These are phyloP conservation scores for Leucoagaricus sp. DNA, from an alignment of 1,284 basidiomycete genomes.

Conservation along the genomic window DNA sequence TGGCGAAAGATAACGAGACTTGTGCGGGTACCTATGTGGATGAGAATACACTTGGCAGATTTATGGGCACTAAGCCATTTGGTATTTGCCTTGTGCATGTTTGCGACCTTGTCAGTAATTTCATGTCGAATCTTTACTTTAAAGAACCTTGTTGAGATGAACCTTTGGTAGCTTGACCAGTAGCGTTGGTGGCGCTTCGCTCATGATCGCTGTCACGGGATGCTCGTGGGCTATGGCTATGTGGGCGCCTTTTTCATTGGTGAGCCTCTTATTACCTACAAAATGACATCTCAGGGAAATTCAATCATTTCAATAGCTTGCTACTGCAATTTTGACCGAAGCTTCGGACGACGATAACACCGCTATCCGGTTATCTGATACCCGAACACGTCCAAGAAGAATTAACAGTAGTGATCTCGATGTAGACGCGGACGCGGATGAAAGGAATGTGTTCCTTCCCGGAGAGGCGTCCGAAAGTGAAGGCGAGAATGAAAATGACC, in stretches of 20 bases:
- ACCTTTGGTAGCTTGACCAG: conserved; percentile 53
- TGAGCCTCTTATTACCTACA: conserved; percentile 42
- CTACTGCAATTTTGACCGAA: conserved; percentile 69
- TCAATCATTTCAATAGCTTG: conserved; percentile 46
- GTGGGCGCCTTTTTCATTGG: conserved; percentile 81
- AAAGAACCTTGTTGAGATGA: conserved; percentile 4
- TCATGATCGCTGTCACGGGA: conserved; percentile 68
- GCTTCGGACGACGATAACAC: conserved; percentile 41
- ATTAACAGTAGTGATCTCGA: conserved; percentile 15
- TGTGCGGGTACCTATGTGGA: conserved; percentile 33
- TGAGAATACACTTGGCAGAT: conserved; percentile 61
- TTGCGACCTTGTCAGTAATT: conserved; percentile 67
- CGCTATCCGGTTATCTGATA: conserved; percentile 56
- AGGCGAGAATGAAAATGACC: conserved; percentile 32
- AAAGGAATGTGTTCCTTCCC: conserved; percentile 37
- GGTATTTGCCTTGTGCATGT: conserved; percentile 72
- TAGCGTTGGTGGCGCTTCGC: conserved; percentile 61
- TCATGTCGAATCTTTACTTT: background rate
- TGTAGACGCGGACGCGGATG: conserved; percentile 23
- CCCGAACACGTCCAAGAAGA: conserved; percentile 31
- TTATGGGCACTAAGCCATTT: conserved; percentile 79
- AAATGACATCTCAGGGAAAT: background rate
- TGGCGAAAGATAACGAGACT: conserved; percentile 21
- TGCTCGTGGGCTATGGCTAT: conserved; percentile 80
- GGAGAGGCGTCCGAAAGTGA: conserved; percentile 34